Conservation (phyloP, 805 yeast species). For the Myxozyma vanderwaltii region DNA sequence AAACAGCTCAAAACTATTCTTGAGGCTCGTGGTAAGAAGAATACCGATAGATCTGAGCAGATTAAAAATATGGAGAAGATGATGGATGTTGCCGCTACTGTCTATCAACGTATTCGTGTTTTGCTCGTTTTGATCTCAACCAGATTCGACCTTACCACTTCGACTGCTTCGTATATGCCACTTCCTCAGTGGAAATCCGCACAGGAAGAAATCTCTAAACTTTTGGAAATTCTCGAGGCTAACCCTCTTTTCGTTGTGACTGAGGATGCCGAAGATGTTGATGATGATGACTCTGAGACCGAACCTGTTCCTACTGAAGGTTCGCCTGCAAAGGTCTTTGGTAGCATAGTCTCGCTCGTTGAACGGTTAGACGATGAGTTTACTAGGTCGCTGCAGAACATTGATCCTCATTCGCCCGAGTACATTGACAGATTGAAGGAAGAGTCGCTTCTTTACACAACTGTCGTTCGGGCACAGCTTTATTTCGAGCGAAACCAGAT, state of each 20-base stretch:
- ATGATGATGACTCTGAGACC: slow-evolving; percentile 60
- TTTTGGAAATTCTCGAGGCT: slow-evolving; percentile 70
- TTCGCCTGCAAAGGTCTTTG: slow-evolving; percentile 65
- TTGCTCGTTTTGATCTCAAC: slow-evolving; percentile 82
- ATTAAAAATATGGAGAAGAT: slow-evolving; percentile 68
- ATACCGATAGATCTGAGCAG: slow-evolving; percentile 81
- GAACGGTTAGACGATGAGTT: slow-evolving; percentile 96
- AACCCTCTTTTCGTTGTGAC: slow-evolving; percentile 65
- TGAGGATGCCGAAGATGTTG: slow-evolving; percentile 82
- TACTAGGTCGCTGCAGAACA: slow-evolving; percentile 78
- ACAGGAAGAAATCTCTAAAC: slow-evolving; percentile 54
- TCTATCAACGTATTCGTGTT: slow-evolving; percentile 77
- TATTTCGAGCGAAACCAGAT: slow-evolving; percentile 66
- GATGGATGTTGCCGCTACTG: slow-evolving; percentile 50
- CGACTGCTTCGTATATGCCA: slow-evolving; percentile 72
- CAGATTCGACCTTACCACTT: slow-evolving; percentile 72
- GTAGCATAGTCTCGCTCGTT: slow-evolving; percentile 81
- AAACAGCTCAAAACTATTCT: slow-evolving; percentile 69
- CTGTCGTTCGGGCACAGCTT: slow-evolving; percentile 81
- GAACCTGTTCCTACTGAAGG: slow-evolving; percentile 42
- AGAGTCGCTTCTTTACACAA: slow-evolving; percentile 72
- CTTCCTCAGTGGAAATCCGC: slow-evolving; percentile 73
- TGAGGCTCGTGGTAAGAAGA: slow-evolving; percentile 95
- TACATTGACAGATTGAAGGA: slow-evolving; percentile 88
- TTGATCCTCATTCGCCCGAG: slow-evolving; percentile 95